Evolutionary conservation across 1,284 basidiomycete genomes (phyloP).

Genomic region (Inonotus obliquus): DNA sequence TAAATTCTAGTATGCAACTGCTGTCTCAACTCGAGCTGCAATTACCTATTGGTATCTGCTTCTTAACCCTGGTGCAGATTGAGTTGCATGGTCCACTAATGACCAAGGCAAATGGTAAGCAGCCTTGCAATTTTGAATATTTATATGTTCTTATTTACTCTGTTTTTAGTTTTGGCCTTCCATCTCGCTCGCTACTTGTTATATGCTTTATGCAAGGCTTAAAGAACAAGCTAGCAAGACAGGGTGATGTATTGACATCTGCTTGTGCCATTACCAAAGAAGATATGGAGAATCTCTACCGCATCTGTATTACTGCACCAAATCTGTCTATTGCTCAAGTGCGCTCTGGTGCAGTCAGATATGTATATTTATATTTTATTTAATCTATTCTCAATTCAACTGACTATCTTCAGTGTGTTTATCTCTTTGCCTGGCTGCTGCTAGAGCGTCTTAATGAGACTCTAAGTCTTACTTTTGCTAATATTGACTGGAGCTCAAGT

Average conservation of each 20-base stretch:
- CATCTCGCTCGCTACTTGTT: no score
- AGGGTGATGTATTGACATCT: conserved; percentile 23
- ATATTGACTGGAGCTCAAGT: conserved; percentile 6
- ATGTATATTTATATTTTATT: conserved; percentile 16
- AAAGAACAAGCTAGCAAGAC: conserved; percentile 23
- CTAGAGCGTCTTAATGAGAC: conserved; percentile 23
- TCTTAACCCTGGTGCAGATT: conserved; percentile 19
- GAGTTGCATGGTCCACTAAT: conserved; percentile 21
- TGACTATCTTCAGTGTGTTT: conserved; percentile 16
- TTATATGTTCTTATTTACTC: no score
- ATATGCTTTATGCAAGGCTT: conserved; percentile 23
- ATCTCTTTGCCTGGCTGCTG: conserved; percentile 24
- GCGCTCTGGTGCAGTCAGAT: conserved; percentile 20
- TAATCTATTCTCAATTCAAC: not conserved
- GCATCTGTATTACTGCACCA: conserved; percentile 17
- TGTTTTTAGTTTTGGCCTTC: no score
- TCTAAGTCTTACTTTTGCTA: conserved; percentile 19
- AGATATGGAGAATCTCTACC: conserved; percentile 23
- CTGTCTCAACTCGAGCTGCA: conserved; percentile 25
- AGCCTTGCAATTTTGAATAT: no score
- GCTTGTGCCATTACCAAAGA: conserved; percentile 21
- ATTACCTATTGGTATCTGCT: conserved; percentile 22
- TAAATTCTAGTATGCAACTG: conserved; percentile 22
- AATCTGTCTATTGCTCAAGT: conserved; percentile 8
- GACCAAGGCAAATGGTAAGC: not conserved